A percentile compares a stretch with the other conserved stretches of the same genome.
These are phyloP conservation scores for Mycogone perniciosa DNA, from an alignment of 2,329 filamentous ascomycete species.

Conservation along the genomic window DNA sequence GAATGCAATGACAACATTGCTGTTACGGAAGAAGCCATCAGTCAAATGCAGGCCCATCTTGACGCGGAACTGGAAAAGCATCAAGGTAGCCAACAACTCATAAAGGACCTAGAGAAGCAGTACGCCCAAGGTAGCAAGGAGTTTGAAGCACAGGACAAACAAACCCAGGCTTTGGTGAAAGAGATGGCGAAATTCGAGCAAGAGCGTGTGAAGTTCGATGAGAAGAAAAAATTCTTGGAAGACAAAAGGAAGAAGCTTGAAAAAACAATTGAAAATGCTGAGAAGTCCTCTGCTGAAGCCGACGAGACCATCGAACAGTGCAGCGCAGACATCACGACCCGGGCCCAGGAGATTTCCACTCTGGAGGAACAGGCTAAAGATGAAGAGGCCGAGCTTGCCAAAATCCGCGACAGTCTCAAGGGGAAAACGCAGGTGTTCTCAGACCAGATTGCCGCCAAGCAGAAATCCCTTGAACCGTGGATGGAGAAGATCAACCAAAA, in stretches of 20 bases:
- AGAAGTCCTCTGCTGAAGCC: slow-evolving; percentile 67
- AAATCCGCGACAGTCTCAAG: slow-evolving; percentile 81
- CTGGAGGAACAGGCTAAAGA: slow-evolving; percentile 70
- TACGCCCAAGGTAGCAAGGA: slow-evolving; percentile 80
- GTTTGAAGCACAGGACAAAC: slow-evolving; percentile 75
- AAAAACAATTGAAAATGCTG: slow-evolving; percentile 73
- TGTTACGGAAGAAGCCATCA: slow-evolving; percentile 83
- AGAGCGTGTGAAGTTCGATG: slow-evolving; percentile 93
- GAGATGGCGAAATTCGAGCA: slow-evolving; percentile 93
- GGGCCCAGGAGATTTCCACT: slow-evolving; percentile 64
- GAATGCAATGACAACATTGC: slow-evolving; percentile 85
- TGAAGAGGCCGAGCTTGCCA: slow-evolving; percentile 75
- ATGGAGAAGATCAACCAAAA: slow-evolving; percentile 96
- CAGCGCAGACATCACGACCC: slow-evolving; percentile 68
- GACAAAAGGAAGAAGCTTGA: slow-evolving; percentile 94
- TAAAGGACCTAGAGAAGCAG: slow-evolving; percentile 80
- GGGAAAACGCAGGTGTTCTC: slow-evolving; percentile 95
- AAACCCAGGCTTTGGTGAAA: slow-evolving; percentile 71
- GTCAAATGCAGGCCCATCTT: slow-evolving; percentile 82
- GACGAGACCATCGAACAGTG: slow-evolving; percentile 73
- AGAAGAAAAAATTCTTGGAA: slow-evolving; percentile 89
- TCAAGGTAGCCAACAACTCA: slow-evolving; percentile 79
- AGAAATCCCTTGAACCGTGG: slow-evolving; percentile 94
- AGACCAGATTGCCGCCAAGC: slow-evolving; percentile 84
- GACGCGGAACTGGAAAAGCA: slow-evolving; percentile 88